phyloP scores from a whole-genome alignment of 129 eudicot species.

The Dittrichia graveolens region DNA sequence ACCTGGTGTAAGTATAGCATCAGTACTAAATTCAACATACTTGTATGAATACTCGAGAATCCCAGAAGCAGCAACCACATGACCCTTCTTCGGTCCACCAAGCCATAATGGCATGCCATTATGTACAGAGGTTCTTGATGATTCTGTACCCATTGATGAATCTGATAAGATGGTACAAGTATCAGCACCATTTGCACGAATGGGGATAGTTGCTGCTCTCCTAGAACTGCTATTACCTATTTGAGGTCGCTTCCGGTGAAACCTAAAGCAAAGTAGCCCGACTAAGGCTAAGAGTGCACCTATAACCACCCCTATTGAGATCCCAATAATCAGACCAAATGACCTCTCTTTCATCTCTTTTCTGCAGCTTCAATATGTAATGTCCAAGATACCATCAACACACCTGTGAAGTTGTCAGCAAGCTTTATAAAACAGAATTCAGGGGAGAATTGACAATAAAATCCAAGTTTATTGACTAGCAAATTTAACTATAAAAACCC shows the following conservation, averaged over 20 bases:
- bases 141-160: constrained; percentile 80
- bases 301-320: constrained; percentile 93
- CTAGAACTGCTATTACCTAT: constrained; percentile 89
- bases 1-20: not conserved
- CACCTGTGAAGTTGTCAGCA: constrained; percentile 40
- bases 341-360: constrained; percentile 65
- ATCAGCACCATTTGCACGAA: constrained; percentile 86
- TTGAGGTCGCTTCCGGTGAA: constrained; percentile 66
- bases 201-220: constrained; percentile 75
- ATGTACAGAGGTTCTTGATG: constrained; percentile 58
- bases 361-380: constrained; percentile 8
- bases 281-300: constrained; percentile 69
- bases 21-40: constrained; percentile 43
- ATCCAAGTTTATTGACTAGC: not conserved
- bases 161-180: constrained; percentile 75
- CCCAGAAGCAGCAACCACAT: constrained; percentile 86
- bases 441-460: not conserved
- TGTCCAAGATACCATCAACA: constrained; percentile 43
- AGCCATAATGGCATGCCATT: constrained; percentile 60
- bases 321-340: constrained; percentile 74
- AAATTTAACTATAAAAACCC: not conserved
- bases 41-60: constrained; percentile 86
- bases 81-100: constrained; percentile 65
- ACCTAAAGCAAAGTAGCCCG: constrained; percentile 68
- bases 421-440: constrained; percentile 11